Base-by-base conservation (phyloP, 345 rosid genomes). In the Angophora floribunda region DNA sequence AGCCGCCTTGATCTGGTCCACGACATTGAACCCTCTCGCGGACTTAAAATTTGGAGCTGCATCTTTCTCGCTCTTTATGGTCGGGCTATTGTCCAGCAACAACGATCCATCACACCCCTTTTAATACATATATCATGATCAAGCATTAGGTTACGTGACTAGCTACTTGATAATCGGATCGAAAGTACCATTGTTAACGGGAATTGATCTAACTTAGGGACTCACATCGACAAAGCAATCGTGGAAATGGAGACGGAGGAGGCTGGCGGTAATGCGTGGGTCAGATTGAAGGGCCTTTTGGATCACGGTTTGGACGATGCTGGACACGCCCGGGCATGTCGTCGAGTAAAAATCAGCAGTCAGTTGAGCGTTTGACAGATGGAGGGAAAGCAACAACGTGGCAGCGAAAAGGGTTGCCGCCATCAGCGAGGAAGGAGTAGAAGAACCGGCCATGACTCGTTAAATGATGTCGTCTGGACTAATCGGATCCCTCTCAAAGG, bases 161-260 rank as follows among this genome's bases (percentile, higher is more conserved):
- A 41, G 41, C 30, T 17, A 32, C 26, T 21, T 1, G 30, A 17
- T 32, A 44, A 32, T 13, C 75, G 14, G 36, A 63, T 63, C 2
- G 75, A 63, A 8, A 63, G 36, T 4, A 63, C 75, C 17, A 0
- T 63, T n/a, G 75, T n/a, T 63, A 63, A 63, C 6, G 41, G 75
- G 41, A n/a, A 63, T 7, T 63, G 75, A 63, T 63, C 75, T 63
- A n/a, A 36, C 41, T 63, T 63, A 13, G n/a, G 50, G 30, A 22
- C 85, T 88, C 93, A 96, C 98, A 86, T 96, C n/a, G 52, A 96
- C 98, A 75, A 96, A 96, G 87, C 99, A 96, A 87, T 96, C 99
- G 52, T 96, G 98, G 90, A 96, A 96, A 88, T 95, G 98, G 89
- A 96, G 96, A 28, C 99, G 96, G 88, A 93, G 92, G 24, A 96